phyloP scores from a whole-genome alignment of 345 rosid species.

The Eucalyptus viminalis region DNA sequence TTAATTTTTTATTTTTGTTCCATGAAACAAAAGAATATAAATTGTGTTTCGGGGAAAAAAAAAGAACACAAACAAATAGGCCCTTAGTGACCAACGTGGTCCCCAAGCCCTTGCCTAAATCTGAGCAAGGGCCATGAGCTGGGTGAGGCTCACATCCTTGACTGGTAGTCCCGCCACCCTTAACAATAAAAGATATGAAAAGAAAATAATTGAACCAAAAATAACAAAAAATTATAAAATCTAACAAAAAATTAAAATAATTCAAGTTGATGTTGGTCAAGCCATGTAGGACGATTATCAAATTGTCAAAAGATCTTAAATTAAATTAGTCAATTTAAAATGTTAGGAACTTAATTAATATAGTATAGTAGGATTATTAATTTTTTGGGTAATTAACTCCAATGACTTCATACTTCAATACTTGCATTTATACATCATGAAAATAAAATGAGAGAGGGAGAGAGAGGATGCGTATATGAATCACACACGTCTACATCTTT shows the following conservation, averaged over 20 bases:
- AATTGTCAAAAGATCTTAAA: no score
- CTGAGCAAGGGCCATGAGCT: background rate
- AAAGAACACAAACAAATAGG: no score
- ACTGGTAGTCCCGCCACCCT: fast-evolving
- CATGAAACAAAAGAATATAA: fast-evolving
- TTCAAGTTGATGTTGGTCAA: no score
- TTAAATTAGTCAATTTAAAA: no score
- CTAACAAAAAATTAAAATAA: no score
- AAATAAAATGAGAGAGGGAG: background rate
- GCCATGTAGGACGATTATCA: background rate
- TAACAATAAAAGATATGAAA: background rate
- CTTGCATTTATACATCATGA: background rate
- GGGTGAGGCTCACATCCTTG: background rate
- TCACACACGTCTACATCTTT: background rate
- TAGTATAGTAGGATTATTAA: background rate
- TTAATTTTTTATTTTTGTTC: fast-evolving
- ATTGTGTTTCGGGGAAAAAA: no score
- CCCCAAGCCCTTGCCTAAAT: background rate
- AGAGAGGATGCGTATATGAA: background rate
- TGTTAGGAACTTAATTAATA: no score
- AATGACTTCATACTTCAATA: no score
- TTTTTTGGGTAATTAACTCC: background rate
- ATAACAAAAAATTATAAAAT: no score
- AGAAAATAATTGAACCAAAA: no score
- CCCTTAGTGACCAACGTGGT: fast-evolving